phyloP scores from a whole-genome alignment of 306 rosid genomes.

The Pyrus communis region DNA sequence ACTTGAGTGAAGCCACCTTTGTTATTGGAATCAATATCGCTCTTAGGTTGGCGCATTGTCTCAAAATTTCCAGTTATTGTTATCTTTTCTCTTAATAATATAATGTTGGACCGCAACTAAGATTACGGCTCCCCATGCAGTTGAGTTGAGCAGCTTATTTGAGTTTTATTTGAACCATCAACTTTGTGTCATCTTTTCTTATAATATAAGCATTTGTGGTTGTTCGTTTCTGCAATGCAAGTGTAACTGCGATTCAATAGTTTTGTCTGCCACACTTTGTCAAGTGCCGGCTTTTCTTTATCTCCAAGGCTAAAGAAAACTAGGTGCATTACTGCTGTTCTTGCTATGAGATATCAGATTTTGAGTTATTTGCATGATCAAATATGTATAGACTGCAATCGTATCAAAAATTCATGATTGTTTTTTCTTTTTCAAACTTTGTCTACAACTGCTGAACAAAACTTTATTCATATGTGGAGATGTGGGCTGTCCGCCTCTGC shows the following conservation, averaged over 20 bases:
- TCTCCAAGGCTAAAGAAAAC: neutral
- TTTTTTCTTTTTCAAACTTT: neutral
- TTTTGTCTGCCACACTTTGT: neutral
- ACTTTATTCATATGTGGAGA: constrained; percentile 26
- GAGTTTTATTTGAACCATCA: neutral
- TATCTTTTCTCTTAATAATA: neutral
- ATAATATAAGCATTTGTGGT: neutral
- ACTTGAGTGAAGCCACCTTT: constrained; percentile 37
- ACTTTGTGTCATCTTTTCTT: neutral
- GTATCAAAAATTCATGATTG: neutral
- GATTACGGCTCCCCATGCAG: neutral
- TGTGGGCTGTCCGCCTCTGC: constrained; percentile 46
- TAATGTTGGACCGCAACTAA: neutral
- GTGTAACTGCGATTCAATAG: neutral
- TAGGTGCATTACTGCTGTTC: neutral
- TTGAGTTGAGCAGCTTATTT: neutral
- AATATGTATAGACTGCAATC: neutral
- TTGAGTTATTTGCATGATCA: neutral
- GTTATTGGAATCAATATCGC: neutral
- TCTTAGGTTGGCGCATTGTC: neutral
- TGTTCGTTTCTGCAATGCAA: neutral
- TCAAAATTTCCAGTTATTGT: neutral
- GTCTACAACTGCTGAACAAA: constrained; percentile 7
- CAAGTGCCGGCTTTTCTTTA: neutral
- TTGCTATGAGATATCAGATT: neutral